phyloP scores from a whole-genome alignment of 805 yeast genomes.

The Cyberlindnera sargentensis region DNA sequence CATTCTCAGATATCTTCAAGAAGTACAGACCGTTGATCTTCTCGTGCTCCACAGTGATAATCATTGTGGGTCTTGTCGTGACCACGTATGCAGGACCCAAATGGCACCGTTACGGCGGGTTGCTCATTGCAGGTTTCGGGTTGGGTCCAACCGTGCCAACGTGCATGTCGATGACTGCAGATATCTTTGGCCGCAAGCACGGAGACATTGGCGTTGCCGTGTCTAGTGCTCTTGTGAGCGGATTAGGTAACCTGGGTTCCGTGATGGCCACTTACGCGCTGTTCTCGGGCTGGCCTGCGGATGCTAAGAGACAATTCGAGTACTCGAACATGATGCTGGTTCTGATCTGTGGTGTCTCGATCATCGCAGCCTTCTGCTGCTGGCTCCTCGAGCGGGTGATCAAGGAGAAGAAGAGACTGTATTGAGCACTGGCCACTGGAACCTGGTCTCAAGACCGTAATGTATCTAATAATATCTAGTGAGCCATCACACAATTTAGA shows the following conservation, averaged over 20 bases:
- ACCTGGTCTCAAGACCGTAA: too few species aligned
- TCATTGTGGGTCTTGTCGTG: slow-evolving; percentile 68
- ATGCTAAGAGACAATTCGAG: slow-evolving; percentile 49
- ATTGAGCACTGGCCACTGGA: neutral
- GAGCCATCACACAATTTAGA: too few species aligned
- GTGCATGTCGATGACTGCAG: slow-evolving; percentile 77
- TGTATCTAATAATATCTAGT: too few species aligned
- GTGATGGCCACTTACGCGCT: slow-evolving; percentile 83
- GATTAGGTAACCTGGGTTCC: slow-evolving; percentile 81
- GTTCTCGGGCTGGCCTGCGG: slow-evolving; percentile 84
- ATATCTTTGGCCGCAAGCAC: slow-evolving; percentile 59
- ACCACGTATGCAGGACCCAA: slow-evolving; percentile 66
- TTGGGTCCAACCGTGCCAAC: slow-evolving; percentile 90
- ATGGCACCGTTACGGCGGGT: slow-evolving; percentile 78
- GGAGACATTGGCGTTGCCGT: slow-evolving; percentile 86
- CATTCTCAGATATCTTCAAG: slow-evolving; percentile 67
- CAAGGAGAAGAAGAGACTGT: slow-evolving; percentile 11
- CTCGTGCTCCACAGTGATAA: slow-evolving; percentile 52
- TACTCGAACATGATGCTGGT: slow-evolving; percentile 83
- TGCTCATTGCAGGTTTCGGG: slow-evolving; percentile 78
- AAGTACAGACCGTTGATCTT: slow-evolving; percentile 56
- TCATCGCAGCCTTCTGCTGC: slow-evolving; percentile 36
- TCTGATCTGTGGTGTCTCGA: slow-evolving; percentile 66
- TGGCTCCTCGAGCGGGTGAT: slow-evolving; percentile 12
- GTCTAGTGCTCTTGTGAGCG: slow-evolving; percentile 75